These are phyloP conservation scores for Nepenthes gracilis DNA, from an alignment of 148 eudicot genomes.

Conservation along the genomic window DNA sequence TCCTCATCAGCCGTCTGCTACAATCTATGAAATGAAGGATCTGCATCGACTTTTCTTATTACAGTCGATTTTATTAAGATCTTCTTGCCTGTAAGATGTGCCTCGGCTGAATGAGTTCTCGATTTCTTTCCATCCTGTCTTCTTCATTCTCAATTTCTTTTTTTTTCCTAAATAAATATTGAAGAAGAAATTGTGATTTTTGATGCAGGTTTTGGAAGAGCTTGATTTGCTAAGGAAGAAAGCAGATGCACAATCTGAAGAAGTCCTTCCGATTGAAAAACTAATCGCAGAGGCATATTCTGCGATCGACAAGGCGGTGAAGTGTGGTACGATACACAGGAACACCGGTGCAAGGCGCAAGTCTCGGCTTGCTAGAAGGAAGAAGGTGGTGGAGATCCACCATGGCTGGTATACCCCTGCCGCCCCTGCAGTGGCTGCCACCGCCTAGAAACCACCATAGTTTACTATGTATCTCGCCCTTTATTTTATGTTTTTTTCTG, in stretches of 20 bases:
- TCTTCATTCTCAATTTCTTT: too few species aligned
- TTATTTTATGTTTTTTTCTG: too few species aligned
- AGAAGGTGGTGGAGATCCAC: slow-evolving; percentile 70
- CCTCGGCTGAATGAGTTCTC: too few species aligned
- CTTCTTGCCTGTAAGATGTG: too few species aligned
- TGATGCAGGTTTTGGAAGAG: slow-evolving; percentile 57
- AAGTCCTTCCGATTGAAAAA: slow-evolving; percentile 54
- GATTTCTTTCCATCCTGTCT: too few species aligned
- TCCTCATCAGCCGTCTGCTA: too few species aligned
- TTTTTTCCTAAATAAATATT: too few species aligned
- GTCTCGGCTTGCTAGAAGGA: slow-evolving; percentile 80
- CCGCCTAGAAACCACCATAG: background rate
- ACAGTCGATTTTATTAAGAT: too few species aligned
- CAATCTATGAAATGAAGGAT: too few species aligned
- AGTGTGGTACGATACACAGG: slow-evolving; percentile 61
- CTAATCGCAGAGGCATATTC: slow-evolving; percentile 82
- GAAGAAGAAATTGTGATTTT: too few species aligned
- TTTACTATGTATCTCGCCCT: too few species aligned
- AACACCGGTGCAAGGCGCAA: slow-evolving; percentile 86
- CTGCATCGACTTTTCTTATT: too few species aligned
- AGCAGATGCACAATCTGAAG: slow-evolving; percentile 40
- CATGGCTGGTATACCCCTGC: slow-evolving; percentile 42
- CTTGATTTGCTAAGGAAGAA: slow-evolving; percentile 55
- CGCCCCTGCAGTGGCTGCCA: slow-evolving; percentile 22
- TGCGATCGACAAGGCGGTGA: slow-evolving; percentile 76